Conservation (phyloP, 108 stramenopile species). For the Nitzschia inconspicua region DNA sequence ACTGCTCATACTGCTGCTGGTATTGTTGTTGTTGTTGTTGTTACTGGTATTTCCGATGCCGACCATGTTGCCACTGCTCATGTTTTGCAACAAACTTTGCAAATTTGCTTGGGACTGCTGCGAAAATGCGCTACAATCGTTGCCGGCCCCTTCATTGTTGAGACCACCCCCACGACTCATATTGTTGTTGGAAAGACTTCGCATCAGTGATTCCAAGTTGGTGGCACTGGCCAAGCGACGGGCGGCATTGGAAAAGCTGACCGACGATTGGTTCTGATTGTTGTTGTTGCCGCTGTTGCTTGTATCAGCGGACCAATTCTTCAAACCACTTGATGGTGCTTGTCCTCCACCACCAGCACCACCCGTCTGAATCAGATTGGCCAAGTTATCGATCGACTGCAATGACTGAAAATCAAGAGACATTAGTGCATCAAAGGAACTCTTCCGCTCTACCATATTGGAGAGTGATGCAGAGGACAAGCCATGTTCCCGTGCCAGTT, state of each 20-base stretch:
- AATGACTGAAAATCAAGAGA: slow-evolving; percentile 77
- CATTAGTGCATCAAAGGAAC: slow-evolving; percentile 79
- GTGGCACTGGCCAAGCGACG: slow-evolving; percentile 44
- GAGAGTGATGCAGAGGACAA: slow-evolving; percentile 58
- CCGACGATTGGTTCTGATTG: slow-evolving; percentile 28
- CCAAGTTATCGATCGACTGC: slow-evolving; percentile 85
- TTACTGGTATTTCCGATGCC: too few species aligned
- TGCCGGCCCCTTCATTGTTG: slow-evolving; percentile 7
- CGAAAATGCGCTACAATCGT: not conserved
- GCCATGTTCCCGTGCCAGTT: slow-evolving; percentile 52
- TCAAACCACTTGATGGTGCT: slow-evolving; percentile 61
- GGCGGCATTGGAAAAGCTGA: slow-evolving; percentile 29
- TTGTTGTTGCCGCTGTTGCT: not conserved
- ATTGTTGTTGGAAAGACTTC: slow-evolving; percentile 45
- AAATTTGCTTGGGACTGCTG: slow-evolving; percentile 47
- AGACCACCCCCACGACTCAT: slow-evolving; percentile 2
- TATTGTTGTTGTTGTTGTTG: not conserved
- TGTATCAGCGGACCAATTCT: slow-evolving; percentile 61
- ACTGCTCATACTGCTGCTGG: slow-evolving; percentile 33
- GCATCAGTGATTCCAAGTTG: slow-evolving; percentile 69
- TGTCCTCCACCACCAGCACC: slow-evolving; percentile 35
- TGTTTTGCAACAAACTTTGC: slow-evolving; percentile 46
- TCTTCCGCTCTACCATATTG: slow-evolving; percentile 74
- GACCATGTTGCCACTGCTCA: too few species aligned
- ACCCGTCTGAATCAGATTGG: slow-evolving; percentile 72